A percentile compares a stretch with the other conserved stretches of the same genome.
Evolutionary conservation across 2,329 filamentous ascomycete species (phyloP).

Genomic region (Clathrospora elynae): DNA sequence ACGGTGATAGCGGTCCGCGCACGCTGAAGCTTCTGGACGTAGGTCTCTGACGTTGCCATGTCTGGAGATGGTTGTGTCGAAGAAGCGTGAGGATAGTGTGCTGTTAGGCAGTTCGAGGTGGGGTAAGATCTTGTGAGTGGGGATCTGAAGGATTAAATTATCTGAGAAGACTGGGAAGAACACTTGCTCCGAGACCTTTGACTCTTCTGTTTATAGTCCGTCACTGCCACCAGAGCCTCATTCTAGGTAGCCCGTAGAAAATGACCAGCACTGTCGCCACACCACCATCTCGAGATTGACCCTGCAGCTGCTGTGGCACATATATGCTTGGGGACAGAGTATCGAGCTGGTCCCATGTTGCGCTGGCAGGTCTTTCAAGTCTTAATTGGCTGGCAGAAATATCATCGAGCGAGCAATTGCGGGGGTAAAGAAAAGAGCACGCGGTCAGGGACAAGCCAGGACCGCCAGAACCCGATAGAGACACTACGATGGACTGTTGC

Average conservation of each 20-base stretch:
- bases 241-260: slow-evolving; percentile 27
- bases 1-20: slow-evolving; percentile 16
- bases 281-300: slow-evolving; percentile 24
- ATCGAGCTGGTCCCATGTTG: slow-evolving; percentile 36
- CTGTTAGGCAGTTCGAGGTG: slow-evolving; percentile 23
- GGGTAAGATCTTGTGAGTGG: slow-evolving; percentile 32
- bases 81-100: slow-evolving; percentile 16
- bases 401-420: slow-evolving; percentile 31
- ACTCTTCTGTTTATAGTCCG: slow-evolving; percentile 41
- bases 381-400: slow-evolving; percentile 38
- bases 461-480: slow-evolving; percentile 32
- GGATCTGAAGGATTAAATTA: slow-evolving; percentile 28
- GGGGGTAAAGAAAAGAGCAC: slow-evolving; percentile 30
- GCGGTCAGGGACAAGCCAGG: slow-evolving; percentile 33
- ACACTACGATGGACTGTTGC: slow-evolving; percentile 39
- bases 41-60: slow-evolving; percentile 41
- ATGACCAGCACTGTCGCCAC: slow-evolving; percentile 30
- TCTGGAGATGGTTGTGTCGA: slow-evolving; percentile 20
- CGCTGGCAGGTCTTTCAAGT: slow-evolving; percentile 34
- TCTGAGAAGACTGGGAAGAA: slow-evolving; percentile 29
- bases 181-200: slow-evolving; percentile 26
- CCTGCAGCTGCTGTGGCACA: slow-evolving; percentile 32
- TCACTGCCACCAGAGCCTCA: slow-evolving; percentile 32
- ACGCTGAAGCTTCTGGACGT: slow-evolving; percentile 43
- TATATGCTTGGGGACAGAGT: slow-evolving; percentile 24